Evolutionary conservation across 2,329 filamentous ascomycete species (phyloP), one percentile per base, ranked within the genome.

Genomic region (Fusarium equiseti): DNA sequence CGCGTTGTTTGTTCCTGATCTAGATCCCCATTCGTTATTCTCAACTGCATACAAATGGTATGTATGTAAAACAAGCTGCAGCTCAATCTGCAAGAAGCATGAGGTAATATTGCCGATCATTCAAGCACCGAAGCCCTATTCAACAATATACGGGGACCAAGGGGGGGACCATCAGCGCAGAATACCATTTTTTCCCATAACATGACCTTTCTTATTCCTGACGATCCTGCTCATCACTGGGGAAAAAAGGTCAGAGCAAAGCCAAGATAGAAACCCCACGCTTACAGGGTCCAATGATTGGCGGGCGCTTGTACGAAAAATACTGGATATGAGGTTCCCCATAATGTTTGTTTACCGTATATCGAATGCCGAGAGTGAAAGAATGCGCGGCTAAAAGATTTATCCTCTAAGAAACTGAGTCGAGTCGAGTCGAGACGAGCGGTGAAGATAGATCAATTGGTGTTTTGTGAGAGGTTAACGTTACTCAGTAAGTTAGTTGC

Each of bases 61-160:
- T 24, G 40, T 15, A 27, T 38, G 50, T 27, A n/a, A 56, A 53
- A 29, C 29, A 53, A 71, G 35, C 22, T 68, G 63, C 45, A 55
- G 52, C n/a, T 24, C 20, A 40, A 44, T 53, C 45, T 67, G 58
- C 53, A 67, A 32, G 35, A 31, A 35, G 51, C 29, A 70, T 64
- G 59, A 70, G 58, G 58, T 57, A 68, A 71, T 40, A 24, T 40
- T 56, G 57, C 52, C 56, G 54, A 69, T 63, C 62, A 46, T 55
- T 53, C 35, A 46, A 50, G 26, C 55, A 38, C 16, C 24, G 29
- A 40, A 38, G 46, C 51, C 51, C 32, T 35, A 49, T 35, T 49
- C 44, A 27, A 50, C 22, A 49, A 53, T 26, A 59, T 44, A 55
- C n/a, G 40, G 59, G 50, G 48, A 27, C 26, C 26, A 27, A 27